Percentiles rank a stretch among this genome's conserved stretches.
phyloP scores from a whole-genome alignment of 257 asterid species.

The Jacaranda mimosifolia region DNA sequence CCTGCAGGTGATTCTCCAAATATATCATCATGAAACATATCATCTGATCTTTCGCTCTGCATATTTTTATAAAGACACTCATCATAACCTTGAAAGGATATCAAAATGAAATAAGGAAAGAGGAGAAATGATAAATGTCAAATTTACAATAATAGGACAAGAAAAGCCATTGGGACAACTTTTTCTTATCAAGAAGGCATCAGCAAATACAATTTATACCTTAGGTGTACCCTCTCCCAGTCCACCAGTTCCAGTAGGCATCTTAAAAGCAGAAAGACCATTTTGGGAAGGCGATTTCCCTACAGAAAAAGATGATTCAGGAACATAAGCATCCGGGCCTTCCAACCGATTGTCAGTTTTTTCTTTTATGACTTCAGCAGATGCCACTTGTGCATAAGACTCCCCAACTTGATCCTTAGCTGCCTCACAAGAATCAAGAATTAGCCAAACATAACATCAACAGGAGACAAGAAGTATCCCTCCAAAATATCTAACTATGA shows the following conservation, averaged over 20 bases:
- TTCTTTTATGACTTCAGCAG: slow-evolving; percentile 45
- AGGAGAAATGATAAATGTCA: background rate
- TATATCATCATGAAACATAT: slow-evolving; percentile 92
- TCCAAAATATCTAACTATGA: background rate
- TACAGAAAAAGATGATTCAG: slow-evolving; percentile 72
- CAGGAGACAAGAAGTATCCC: slow-evolving; percentile 18
- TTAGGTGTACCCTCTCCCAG: slow-evolving; percentile 97
- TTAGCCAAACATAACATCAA: slow-evolving; percentile 35
- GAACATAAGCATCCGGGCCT: slow-evolving; percentile 58
- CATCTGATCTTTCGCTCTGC: slow-evolving; percentile 89
- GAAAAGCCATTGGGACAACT: background rate
- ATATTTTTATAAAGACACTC: slow-evolving; percentile 32
- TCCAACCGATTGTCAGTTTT: slow-evolving; percentile 51
- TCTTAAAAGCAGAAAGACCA: slow-evolving; percentile 58
- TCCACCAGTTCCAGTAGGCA: slow-evolving; percentile 70
- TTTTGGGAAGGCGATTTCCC: slow-evolving; percentile 84
- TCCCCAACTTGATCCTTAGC: slow-evolving; percentile 53
- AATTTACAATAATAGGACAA: background rate
- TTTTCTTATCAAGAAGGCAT: slow-evolving; percentile 4
- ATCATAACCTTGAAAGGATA: slow-evolving; percentile 22
- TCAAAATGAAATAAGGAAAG: slow-evolving; percentile 21
- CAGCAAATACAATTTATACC: slow-evolving; percentile 49
- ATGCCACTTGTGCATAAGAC: slow-evolving; percentile 46
- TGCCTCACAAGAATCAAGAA: slow-evolving; percentile 32
- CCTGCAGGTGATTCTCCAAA: slow-evolving; percentile 97